Percentiles rank a stretch among this genome's conserved stretches.
phyloP scores from a whole-genome alignment of 1,284 basidiomycete species.

The Athelia sp. region DNA sequence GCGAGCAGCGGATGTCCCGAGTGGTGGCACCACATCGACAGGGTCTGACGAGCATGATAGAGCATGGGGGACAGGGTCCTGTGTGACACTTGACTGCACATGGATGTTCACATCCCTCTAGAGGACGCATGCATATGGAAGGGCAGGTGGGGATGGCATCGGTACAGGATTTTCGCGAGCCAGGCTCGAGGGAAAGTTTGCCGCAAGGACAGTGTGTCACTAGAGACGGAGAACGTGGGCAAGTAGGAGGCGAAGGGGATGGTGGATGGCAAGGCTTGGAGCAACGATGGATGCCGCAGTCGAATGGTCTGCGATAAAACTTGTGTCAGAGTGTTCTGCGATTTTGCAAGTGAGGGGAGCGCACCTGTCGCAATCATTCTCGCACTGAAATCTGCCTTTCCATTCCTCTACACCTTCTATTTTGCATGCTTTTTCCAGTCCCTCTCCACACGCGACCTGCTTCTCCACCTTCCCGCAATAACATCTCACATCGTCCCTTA shows the following conservation, averaged over 20 bases:
- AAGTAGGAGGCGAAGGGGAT: slow-evolving; percentile 47
- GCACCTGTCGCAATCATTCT: slow-evolving; percentile 54
- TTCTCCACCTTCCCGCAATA: slow-evolving; percentile 74
- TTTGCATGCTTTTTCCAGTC: slow-evolving; percentile 26
- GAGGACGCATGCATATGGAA: slow-evolving; percentile 61
- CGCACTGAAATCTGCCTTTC: slow-evolving; percentile 71
- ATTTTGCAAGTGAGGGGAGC: slow-evolving; percentile 14
- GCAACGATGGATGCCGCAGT: slow-evolving; percentile 75
- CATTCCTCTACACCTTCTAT: slow-evolving; percentile 37
- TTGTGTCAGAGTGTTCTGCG: not conserved
- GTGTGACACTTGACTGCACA: slow-evolving; percentile 60
- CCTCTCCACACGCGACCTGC: slow-evolving; percentile 62
- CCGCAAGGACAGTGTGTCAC: slow-evolving; percentile 82
- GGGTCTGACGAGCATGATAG: slow-evolving; percentile 58
- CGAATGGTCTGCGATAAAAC: slow-evolving; percentile 47
- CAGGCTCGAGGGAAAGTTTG: slow-evolving; percentile 47
- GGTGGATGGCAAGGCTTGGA: slow-evolving; percentile 71
- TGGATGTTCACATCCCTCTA: slow-evolving; percentile 59
- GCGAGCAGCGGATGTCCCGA: slow-evolving; percentile 43
- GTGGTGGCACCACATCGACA: slow-evolving; percentile 79
- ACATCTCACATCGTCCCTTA: slow-evolving; percentile 54
- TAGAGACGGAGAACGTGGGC: slow-evolving; percentile 67
- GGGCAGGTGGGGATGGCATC: slow-evolving; percentile 78
- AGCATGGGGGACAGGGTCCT: slow-evolving; percentile 73
- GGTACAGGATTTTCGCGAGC: slow-evolving; percentile 57